These are phyloP conservation scores for Citrullus amarus DNA, from an alignment of 306 rosid species.

Conservation along the genomic window DNA sequence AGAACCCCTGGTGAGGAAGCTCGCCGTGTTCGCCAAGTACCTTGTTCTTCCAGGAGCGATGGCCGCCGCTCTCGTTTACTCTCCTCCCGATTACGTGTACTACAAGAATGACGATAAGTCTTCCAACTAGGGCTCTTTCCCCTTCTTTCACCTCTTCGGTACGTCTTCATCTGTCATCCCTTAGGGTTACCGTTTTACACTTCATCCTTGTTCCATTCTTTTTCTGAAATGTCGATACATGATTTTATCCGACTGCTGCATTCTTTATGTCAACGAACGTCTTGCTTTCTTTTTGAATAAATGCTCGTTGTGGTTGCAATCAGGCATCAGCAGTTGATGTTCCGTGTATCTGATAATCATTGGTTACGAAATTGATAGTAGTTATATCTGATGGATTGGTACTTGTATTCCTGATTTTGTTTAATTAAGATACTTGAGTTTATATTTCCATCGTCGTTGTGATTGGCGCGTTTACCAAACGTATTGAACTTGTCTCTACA, in stretches of 20 bases:
- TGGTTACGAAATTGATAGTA: neutral
- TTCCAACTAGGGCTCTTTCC: constrained; percentile 5
- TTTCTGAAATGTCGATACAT: neutral
- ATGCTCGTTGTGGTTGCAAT: neutral
- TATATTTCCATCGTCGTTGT: neutral
- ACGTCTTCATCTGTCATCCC: neutral
- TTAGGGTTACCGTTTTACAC: neutral
- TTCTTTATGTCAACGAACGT: neutral
- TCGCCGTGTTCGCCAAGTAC: constrained; percentile 17
- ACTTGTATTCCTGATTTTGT: neutral
- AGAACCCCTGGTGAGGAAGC: constrained; percentile 25
- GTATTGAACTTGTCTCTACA: neutral
- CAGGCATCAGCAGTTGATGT: neutral
- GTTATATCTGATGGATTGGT: neutral
- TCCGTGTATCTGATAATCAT: neutral
- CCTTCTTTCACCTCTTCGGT: neutral
- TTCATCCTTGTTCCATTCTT: neutral
- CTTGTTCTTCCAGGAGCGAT: constrained; percentile 30
- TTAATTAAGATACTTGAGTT: neutral
- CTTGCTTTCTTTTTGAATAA: neutral
- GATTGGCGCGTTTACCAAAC: neutral
- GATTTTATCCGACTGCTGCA: neutral
- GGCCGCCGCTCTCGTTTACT: constrained; percentile 24
- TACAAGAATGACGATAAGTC: constrained; percentile 8
- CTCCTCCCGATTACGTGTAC: constrained; percentile 25